Percentiles rank a stretch among this genome's conserved stretches.
phyloP scores from a whole-genome alignment of 768 basidiomycete genomes.

The Mycena indigotica region DNA sequence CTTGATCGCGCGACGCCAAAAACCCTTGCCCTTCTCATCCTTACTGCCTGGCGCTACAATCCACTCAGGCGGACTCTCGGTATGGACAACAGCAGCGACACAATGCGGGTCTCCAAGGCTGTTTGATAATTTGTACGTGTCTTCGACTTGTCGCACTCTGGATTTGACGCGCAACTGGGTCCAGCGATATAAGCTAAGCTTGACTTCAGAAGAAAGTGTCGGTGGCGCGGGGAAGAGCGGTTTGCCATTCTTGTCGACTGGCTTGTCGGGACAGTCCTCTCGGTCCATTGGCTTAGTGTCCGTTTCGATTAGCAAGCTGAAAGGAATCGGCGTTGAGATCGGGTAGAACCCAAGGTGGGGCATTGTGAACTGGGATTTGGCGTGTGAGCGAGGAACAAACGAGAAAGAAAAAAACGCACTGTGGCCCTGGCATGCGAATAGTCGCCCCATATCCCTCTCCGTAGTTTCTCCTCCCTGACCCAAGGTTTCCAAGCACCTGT shows the following conservation, averaged over 20 bases:
- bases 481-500: slow-evolving; percentile 4
- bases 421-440: slow-evolving; percentile 12
- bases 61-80: slow-evolving; percentile 12
- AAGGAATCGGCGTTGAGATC: slow-evolving; percentile 10
- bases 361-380: slow-evolving; percentile 4
- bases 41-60: not conserved
- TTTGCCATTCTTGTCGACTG: slow-evolving; percentile 16
- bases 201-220: slow-evolving; percentile 10
- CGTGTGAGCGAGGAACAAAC: too few species aligned
- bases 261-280: slow-evolving; percentile 4
- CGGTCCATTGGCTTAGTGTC: slow-evolving; percentile 11
- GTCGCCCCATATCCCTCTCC: slow-evolving; percentile 16
- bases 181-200: not conserved
- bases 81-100: slow-evolving; percentile 8
- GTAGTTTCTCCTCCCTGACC: slow-evolving; percentile 4
- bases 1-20: slow-evolving; percentile 11
- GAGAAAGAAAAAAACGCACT: not conserved
- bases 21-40: slow-evolving; percentile 11
- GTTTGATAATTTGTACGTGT: not conserved
- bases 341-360: slow-evolving; percentile 7
- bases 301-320: slow-evolving; percentile 12
- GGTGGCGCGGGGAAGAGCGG: slow-evolving; percentile 18
- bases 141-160: not conserved
- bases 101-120: slow-evolving; percentile 8
- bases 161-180: not conserved